Base-by-base conservation (phyloP, 2,329 filamentous ascomycete genomes). In the Aureobasidium sp. region DNA sequence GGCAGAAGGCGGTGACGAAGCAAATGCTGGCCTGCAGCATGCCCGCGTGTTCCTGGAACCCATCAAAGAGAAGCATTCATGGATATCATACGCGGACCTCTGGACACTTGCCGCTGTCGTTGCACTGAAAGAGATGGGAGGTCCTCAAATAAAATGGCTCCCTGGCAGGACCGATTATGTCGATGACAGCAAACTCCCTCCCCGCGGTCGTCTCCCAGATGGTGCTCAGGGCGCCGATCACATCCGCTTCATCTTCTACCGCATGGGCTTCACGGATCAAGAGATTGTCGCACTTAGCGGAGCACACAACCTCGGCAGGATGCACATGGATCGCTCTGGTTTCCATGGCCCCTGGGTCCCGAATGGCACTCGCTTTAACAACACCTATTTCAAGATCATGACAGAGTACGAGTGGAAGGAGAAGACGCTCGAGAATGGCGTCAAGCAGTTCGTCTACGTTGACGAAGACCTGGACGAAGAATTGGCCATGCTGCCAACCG, bases 401-500 rank as follows among this genome's bases (percentile, higher is more conserved):
- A 71, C 80, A 37, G 76, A 73, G 24, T 70, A 82, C 32, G 76
- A 82, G 56, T 85, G 82, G 82, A 80, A 79, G 70, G 79, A 79
- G 63, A 82, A 79, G 71, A 81, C 75, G 13, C 70, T 84, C 59
- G 69, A 72, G 15, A 82, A 79, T 65, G 83, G 82, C 0, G 69
- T 83, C 20, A 73, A 76, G 61, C 83, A 87, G 73, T 87, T 84
- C 70, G 79, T 81, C 48, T 83, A 84, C 67, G 79, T 80, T 52
- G 83, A 86, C 65, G 81, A 84, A 51, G 81, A 86, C 66, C 73
- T 72, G 6, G 79, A 80, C 48, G 80, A 81, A 63, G 81, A 82
- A 62, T 73, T 87, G 46, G 87, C 87, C 85, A 87, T 87, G 85
- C 69, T 87, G 69, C 84, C 84, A 0, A 86, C 84, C 2, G 84